Evolutionary conservation across 768 basidiomycete genomes (phyloP).

Genomic region (Leccinellum albellum): DNA sequence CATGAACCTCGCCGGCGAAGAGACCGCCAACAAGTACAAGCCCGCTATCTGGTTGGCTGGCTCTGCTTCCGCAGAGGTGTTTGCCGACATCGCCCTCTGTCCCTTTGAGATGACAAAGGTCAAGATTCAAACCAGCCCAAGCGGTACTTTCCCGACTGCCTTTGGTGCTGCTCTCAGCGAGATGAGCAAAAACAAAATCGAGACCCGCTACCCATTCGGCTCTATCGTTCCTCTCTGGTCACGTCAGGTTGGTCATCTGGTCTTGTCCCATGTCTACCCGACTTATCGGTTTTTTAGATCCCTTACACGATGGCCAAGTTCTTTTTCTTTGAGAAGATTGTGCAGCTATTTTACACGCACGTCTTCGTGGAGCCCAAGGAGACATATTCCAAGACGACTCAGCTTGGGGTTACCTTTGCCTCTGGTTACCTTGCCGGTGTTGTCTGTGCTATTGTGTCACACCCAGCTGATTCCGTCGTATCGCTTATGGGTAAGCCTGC

Average conservation of each 20-base stretch:
- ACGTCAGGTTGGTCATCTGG: conserved; percentile 56
- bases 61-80: conserved; percentile 91
- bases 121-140: conserved; percentile 78
- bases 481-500: conserved; percentile 88
- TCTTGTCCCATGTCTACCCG: neutral
- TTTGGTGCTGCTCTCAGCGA: conserved; percentile 68
- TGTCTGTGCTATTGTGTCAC: conserved; percentile 92
- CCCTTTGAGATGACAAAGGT: conserved; percentile 92
- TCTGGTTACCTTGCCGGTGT: conserved; percentile 96
- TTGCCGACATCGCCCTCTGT: conserved; percentile 94
- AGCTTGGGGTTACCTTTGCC: conserved; percentile 84
- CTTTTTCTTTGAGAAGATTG: conserved; percentile 92
- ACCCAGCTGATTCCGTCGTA: conserved; percentile 91
- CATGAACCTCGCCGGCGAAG: conserved; percentile 86
- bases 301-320: conserved; percentile 99
- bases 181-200: conserved; percentile 62
- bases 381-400: conserved; percentile 72
- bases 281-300: conserved; percentile 47
- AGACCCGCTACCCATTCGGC: conserved; percentile 81
- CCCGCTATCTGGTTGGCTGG: conserved; percentile 89
- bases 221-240: conserved; percentile 85
- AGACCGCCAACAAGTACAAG: conserved; percentile 74
- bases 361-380: conserved; percentile 81
- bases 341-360: conserved; percentile 81
- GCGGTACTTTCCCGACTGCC: conserved; percentile 71